These are phyloP conservation scores for Vaccinium darrowii DNA, from an alignment of 148 eudicot species.

Conservation along the genomic window DNA sequence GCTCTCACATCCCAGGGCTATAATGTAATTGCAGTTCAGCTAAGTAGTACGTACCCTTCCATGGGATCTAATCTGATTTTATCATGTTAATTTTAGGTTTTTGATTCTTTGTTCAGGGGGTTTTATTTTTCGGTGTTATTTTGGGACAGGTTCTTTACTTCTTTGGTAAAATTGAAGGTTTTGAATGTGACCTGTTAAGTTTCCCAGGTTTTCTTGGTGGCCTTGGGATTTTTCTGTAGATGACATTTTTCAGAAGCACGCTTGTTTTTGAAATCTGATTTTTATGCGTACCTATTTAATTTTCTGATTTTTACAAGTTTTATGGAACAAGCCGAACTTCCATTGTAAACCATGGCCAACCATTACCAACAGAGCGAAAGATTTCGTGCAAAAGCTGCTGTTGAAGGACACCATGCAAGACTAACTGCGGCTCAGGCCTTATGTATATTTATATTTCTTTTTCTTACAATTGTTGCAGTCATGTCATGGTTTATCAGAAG, in stretches of 20 bases:
- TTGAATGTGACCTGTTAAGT: not conserved
- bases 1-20: not conserved
- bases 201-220: not conserved
- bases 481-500: not conserved
- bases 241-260: not conserved
- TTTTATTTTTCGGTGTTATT: not conserved
- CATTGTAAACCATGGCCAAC: conserved; percentile 91
- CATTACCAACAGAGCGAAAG: conserved; percentile 80
- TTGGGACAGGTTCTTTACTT: not conserved
- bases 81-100: not conserved
- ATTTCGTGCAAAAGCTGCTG: conserved; percentile 79
- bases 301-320: conserved; percentile 46
- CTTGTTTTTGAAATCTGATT: not conserved
- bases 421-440: conserved; percentile 96
- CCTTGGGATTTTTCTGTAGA: not conserved
- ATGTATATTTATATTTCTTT: conserved; percentile 52
- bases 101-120: not conserved
- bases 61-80: not conserved
- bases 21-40: not conserved
- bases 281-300: not conserved
- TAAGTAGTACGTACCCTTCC: not conserved
- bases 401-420: conserved; percentile 91
- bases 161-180: not conserved
- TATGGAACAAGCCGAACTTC: conserved; percentile 92
- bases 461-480: not conserved